Evolutionary conservation across 2,329 filamentous ascomycete species (phyloP).

Genomic region (Myriosclerotinia duriaeana): DNA sequence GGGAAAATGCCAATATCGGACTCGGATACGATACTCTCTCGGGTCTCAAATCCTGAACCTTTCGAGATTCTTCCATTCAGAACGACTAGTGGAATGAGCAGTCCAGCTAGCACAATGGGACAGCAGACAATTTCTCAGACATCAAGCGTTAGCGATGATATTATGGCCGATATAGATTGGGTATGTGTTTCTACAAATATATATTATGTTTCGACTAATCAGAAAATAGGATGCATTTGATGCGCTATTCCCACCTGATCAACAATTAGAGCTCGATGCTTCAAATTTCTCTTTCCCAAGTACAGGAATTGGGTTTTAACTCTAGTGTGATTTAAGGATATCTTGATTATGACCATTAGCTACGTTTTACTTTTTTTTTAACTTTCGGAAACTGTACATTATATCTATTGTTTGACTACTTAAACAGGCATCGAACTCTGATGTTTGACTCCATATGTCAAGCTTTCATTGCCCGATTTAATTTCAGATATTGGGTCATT

Average conservation of each 20-base stretch:
- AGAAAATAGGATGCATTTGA: slow-evolving; percentile 38
- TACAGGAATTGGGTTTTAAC: background rate
- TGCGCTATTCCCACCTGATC: slow-evolving; percentile 38
- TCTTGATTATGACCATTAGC: background rate
- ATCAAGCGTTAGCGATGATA: slow-evolving; percentile 33
- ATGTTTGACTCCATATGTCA: no score
- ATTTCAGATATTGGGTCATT: no score
- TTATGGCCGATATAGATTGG: slow-evolving; percentile 63
- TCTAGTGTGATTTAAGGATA: background rate
- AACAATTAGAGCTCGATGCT: slow-evolving; percentile 26
- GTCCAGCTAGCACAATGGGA: background rate
- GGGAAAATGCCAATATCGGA: slow-evolving; percentile 4
- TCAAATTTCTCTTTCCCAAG: background rate
- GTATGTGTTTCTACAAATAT: slow-evolving; percentile 46
- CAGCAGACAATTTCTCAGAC: slow-evolving; percentile 1
- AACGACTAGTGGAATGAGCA: background rate
- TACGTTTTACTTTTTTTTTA: background rate
- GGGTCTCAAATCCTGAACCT: background rate
- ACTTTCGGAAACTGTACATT: background rate
- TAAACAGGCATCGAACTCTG: no score
- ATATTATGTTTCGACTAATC: background rate
- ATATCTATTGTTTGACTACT: background rate
- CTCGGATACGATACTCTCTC: slow-evolving; percentile 13
- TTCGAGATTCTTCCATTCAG: background rate
- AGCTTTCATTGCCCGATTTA: no score